A percentile compares a stretch with the other conserved stretches of the same genome.
These are phyloP conservation scores for Hibiscus mutabilis DNA, from an alignment of 345 rosid genomes.

Conservation along the genomic window DNA sequence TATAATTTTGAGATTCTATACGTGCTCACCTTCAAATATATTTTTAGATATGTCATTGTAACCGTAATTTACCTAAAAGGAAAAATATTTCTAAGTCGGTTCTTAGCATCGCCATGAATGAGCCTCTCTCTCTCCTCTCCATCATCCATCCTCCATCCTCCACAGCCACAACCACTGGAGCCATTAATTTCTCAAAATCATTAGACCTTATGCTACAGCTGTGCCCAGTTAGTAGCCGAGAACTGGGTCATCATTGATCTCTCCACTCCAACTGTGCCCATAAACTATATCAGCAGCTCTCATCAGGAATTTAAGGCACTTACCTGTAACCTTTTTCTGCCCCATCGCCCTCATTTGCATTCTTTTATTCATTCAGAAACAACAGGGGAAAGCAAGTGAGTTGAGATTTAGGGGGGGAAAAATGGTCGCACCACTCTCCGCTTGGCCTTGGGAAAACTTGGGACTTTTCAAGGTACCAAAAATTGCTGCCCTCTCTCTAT, in stretches of 20 bases:
- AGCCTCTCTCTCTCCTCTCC: background rate
- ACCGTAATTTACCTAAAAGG: too few relatives aligned
- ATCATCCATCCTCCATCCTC: background rate
- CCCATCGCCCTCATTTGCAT: background rate
- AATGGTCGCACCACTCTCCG: slow-evolving; percentile 58
- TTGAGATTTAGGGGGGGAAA: background rate
- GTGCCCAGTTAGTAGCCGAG: background rate
- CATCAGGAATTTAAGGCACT: background rate
- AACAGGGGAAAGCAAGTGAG: background rate
- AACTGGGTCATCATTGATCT: background rate
- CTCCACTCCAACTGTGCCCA: background rate
- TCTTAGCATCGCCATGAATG: background rate
- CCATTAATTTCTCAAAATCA: slow-evolving; percentile 15
- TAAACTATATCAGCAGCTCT: background rate
- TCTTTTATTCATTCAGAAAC: background rate
- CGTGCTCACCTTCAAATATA: too few relatives aligned
- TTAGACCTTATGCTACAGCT: slow-evolving; percentile 16
- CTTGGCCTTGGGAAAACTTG: slow-evolving; percentile 91
- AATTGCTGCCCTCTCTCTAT: background rate
- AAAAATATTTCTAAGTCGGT: background rate
- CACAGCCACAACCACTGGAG: slow-evolving; percentile 18
- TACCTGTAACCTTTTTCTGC: background rate
- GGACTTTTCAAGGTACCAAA: slow-evolving; percentile 67
- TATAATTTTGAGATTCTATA: too few relatives aligned
- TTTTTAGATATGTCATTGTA: too few relatives aligned